phyloP scores from a whole-genome alignment of 306 rosid genomes.

The Fagus sylvatica region DNA sequence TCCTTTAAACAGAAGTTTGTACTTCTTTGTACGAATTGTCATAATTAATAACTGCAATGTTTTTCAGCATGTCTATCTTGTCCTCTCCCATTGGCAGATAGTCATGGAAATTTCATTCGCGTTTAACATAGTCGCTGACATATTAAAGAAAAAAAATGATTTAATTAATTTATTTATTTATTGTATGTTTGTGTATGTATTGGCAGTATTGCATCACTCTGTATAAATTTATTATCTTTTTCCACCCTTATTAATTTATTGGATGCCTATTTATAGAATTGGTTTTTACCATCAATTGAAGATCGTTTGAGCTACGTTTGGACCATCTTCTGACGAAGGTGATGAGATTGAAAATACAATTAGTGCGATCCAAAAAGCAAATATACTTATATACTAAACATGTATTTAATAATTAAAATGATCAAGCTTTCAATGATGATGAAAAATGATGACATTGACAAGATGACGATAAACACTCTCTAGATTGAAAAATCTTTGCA shows the following conservation, averaged over 20 bases:
- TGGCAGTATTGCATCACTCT: too few species aligned
- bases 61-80: not conserved
- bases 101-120: not conserved
- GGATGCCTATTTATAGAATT: too few species aligned
- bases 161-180: too few species aligned
- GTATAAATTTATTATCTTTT: too few species aligned
- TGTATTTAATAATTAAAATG: not conserved
- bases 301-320: not conserved
- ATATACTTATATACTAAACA: not conserved
- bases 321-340: not conserved
- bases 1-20: too few species aligned
- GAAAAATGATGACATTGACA: not conserved
- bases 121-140: not conserved
- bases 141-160: not conserved
- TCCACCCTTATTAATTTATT: too few species aligned
- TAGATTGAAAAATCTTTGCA: not conserved
- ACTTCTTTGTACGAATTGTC: too few species aligned
- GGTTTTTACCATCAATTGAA: too few species aligned
- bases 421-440: not conserved
- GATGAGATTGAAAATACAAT: not conserved
- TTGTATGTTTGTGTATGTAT: too few species aligned
- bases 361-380: not conserved
- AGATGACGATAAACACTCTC: not conserved
- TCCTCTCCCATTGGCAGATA: not conserved
- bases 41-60: too few species aligned